Conservation (phyloP, 2,329 filamentous ascomycete genomes). For the Aspergillus sp. region DNA sequence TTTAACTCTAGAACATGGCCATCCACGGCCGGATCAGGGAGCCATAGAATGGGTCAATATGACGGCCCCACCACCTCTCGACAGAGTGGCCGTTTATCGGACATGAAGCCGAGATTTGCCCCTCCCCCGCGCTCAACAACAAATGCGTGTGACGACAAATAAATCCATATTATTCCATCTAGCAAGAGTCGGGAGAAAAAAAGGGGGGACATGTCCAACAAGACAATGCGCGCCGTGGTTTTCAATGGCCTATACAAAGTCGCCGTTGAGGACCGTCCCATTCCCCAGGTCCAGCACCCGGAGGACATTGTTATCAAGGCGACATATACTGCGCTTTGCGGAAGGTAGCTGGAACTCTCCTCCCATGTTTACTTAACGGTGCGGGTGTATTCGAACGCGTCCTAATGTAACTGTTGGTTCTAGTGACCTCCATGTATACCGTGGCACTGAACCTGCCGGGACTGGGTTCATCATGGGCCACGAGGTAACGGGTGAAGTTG, state of each 20-base stretch:
- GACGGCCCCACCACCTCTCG: slow-evolving; percentile 1
- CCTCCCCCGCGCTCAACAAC: not conserved
- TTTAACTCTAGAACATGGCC: not conserved
- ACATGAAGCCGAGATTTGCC: slow-evolving; percentile 11
- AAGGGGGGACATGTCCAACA: slow-evolving; percentile 26
- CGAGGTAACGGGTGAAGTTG: slow-evolving; percentile 79
- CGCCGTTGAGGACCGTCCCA: slow-evolving; percentile 73
- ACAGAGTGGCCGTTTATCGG: slow-evolving; percentile 9
- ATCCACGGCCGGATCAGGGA: not conserved
- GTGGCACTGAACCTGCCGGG: slow-evolving; percentile 71
- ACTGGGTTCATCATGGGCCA: slow-evolving; percentile 71
- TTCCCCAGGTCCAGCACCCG: slow-evolving; percentile 70
- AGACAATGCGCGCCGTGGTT: slow-evolving; percentile 80
- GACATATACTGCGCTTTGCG: slow-evolving; percentile 79
- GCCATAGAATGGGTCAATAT: slow-evolving; percentile 1
- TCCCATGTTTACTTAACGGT: not conserved
- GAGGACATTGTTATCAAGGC: slow-evolving; percentile 83
- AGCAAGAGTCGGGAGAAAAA: not conserved
- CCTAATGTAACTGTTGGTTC: not conserved
- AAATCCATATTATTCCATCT: not conserved
- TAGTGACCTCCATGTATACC: slow-evolving; percentile 83
- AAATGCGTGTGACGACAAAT: not conserved
- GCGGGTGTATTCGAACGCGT: not conserved
- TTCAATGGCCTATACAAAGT: slow-evolving; percentile 78
- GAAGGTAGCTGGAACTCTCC: slow-evolving; percentile 58